Base-by-base conservation (phyloP, 2,329 filamentous ascomycete genomes). In the Didymella pinodella region DNA sequence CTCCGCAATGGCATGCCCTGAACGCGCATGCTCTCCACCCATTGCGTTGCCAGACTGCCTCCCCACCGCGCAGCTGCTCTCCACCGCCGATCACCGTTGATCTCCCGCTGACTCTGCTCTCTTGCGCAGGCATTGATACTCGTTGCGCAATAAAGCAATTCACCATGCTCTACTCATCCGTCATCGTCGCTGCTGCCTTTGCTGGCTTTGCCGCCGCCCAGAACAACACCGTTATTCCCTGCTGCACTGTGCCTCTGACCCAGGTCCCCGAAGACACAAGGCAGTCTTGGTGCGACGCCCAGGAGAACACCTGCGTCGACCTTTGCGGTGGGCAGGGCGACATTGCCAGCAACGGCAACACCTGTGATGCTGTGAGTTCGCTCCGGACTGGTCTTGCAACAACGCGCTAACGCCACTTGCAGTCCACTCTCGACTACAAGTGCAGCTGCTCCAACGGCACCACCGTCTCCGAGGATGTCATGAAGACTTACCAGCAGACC, bases 371-470 rank as follows among this genome's bases (percentile, higher is more conserved):
- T 34, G 87, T 90, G 82, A 73, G 85, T 77, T 16, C 8, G 10
- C 11, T 10, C 14, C 29, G 3, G 4, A 6, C 14, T 16, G 18
- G 5, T 29, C 18, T 14, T 2, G 29, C 7, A 5, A 10, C 7
- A 10, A 16, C 8, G n/a, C 45, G 56, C 71, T 75, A 63, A 77
- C 61, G 41, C 22, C 44, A 26, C 65, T 62, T 61, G 49, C 69
- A 86, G 85, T 64, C 57, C 44, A 78, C 79, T 18, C 80, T 90
- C 59, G 74, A 74, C 32, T 89, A 81, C 79, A 79, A 70, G 57
- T 90, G 88, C 77, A 78, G 79, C 49, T 90, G 88, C 80, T 47
- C 52, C 63, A 84, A 87, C 72, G 83, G 82, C 64, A 82, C 80
- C 41, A 82, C 87, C 69, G 81, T 88, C 66, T 53, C 41, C 31